These are phyloP conservation scores for Fusarium palustre DNA, from an alignment of 2,329 filamentous ascomycete genomes.

Conservation along the genomic window DNA sequence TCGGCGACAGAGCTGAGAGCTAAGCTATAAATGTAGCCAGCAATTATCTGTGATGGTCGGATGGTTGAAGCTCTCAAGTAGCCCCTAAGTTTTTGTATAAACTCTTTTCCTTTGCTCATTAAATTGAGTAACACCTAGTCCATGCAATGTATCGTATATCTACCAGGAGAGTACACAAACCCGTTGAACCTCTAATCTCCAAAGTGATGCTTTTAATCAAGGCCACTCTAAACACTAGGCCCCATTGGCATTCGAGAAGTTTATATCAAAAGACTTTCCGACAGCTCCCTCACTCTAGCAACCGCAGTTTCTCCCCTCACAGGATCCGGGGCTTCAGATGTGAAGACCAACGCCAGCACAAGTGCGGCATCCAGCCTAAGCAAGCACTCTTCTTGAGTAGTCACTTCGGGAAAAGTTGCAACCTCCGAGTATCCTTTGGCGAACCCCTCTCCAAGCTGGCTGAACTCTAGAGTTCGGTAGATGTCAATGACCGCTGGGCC, in stretches of 20 bases:
- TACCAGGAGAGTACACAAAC: background rate
- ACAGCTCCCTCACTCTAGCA: background rate
- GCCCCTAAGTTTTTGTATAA: too few relatives aligned
- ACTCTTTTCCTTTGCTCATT: too few relatives aligned
- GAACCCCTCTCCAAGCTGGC: background rate
- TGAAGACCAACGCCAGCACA: slow-evolving; percentile 19
- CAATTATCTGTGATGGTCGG: too few relatives aligned
- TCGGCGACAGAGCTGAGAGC: too few relatives aligned
- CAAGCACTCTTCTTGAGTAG: background rate
- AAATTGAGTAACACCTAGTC: background rate
- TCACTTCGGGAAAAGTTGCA: accelerated
- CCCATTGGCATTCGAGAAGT: accelerated
- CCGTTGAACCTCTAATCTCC: background rate
- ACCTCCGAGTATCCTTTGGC: background rate
- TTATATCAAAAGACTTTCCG: background rate
- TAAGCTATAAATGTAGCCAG: too few relatives aligned
- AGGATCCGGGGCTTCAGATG: slow-evolving; percentile 1
- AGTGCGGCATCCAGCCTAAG: slow-evolving; percentile 20
- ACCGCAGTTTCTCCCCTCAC: background rate
- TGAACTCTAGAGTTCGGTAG: slow-evolving; percentile 19
- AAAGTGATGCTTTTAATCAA: background rate
- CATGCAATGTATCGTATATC: background rate
- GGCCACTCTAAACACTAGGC: too few relatives aligned
- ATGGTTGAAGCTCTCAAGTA: too few relatives aligned
- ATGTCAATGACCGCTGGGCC: slow-evolving; percentile 11